These are phyloP conservation scores for Dendrobium officinale DNA, from an alignment of 106 monocot genomes.

Conservation along the genomic window DNA sequence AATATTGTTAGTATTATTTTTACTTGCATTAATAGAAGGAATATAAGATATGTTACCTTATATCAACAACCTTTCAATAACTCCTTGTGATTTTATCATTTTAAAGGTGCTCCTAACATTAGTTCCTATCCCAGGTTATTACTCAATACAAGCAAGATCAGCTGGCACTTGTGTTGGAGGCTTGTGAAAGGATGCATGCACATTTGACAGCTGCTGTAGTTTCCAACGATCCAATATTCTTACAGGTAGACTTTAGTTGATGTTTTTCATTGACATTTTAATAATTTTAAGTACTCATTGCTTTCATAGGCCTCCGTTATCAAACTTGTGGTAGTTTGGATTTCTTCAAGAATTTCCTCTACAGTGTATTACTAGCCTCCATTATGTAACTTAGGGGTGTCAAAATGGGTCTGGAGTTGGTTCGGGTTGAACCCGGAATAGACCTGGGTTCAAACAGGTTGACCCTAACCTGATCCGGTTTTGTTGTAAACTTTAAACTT, in stretches of 20 bases:
- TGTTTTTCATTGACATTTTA: background rate
- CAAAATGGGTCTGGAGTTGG: too few relatives aligned
- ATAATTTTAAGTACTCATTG: background rate
- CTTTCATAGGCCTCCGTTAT: background rate
- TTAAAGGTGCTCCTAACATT: background rate
- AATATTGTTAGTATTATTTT: background rate
- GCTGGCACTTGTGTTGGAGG: slow-evolving; percentile 68
- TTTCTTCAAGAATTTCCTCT: too few relatives aligned
- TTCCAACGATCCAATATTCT: slow-evolving; percentile 81
- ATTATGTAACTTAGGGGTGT: too few relatives aligned
- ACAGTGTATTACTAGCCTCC: too few relatives aligned
- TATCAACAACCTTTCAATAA: background rate
- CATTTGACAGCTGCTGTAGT: slow-evolving; percentile 97
- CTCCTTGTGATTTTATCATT: background rate
- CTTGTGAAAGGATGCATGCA: slow-evolving; percentile 90
- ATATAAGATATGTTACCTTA: background rate
- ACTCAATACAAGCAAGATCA: slow-evolving; percentile 67
- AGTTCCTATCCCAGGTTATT: slow-evolving; percentile 40
- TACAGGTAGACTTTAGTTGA: slow-evolving; percentile 45
- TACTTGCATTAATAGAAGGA: background rate
- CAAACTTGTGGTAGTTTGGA: background rate
- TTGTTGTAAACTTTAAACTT: too few relatives aligned
- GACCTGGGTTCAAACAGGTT: too few relatives aligned
- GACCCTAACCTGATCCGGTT: too few relatives aligned
- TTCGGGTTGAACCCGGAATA: too few relatives aligned